Conservation (phyloP, 352 stramenopile species). For the Thraustochytrium sp. region DNA sequence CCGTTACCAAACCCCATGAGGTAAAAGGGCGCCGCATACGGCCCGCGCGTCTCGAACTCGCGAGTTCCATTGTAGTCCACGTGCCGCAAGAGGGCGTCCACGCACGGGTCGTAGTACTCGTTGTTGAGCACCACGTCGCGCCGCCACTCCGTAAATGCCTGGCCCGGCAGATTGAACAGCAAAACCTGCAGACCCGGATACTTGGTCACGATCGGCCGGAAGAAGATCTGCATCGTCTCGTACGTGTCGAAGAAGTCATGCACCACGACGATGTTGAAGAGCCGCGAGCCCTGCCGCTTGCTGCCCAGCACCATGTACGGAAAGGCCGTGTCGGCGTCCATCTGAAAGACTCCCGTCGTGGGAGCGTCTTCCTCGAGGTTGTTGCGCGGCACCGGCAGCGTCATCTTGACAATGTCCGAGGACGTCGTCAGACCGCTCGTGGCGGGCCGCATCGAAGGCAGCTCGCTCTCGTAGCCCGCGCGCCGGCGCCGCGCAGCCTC, state of each 20-base stretch:
- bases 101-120: conserved; percentile 73
- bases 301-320: conserved; percentile 79
- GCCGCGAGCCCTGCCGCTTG: conserved; percentile 54
- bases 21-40: conserved; percentile 68
- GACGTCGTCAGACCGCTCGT: conserved; percentile 25
- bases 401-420: conserved; percentile 5
- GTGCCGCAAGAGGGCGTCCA: conserved; percentile 72
- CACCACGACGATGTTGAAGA: conserved; percentile 88
- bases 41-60: conserved; percentile 58
- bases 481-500: neutral
- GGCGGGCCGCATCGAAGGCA: conserved; percentile 41
- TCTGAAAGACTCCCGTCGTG: conserved; percentile 62
- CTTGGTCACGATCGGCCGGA: conserved; percentile 72
- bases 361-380: neutral
- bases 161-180: conserved; percentile 91
- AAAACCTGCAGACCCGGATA: conserved; percentile 80
- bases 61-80: conserved; percentile 52
- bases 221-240: conserved; percentile 85
- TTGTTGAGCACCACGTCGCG: conserved; percentile 82
- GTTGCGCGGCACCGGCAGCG: conserved; percentile 24
- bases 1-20: conserved; percentile 84
- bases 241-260: conserved; percentile 92
- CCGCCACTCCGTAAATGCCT: conserved; percentile 87
- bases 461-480: neutral
- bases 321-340: conserved; percentile 84